Evolutionary conservation across 768 basidiomycete genomes (phyloP).

Genomic region (Chalciporus pseudorubinellus): DNA sequence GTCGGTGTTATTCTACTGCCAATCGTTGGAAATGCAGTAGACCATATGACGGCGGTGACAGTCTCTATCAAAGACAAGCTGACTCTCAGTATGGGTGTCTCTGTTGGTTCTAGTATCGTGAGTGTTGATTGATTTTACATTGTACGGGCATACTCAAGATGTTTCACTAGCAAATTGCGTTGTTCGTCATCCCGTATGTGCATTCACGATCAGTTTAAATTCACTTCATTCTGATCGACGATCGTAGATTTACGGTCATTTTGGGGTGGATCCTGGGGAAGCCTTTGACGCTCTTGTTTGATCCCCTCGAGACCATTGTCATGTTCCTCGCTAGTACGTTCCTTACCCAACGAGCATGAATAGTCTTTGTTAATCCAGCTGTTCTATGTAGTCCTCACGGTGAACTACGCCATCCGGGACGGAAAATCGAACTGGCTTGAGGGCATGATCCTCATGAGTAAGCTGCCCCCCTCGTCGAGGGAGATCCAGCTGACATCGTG

Average conservation of each 20-base stretch:
- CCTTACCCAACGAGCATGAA: neutral
- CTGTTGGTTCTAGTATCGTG: slow-evolving; percentile 86
- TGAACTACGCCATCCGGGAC: slow-evolving; percentile 83
- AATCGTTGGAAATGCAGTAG: slow-evolving; percentile 89
- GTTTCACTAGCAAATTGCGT: slow-evolving; percentile 63
- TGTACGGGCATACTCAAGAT: no score
- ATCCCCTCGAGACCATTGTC: slow-evolving; percentile 71
- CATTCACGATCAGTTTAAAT: neutral
- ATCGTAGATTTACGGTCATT: slow-evolving; percentile 62
- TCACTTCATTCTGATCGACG: slow-evolving; percentile 6
- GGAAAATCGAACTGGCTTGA: slow-evolving; percentile 94
- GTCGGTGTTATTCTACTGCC: slow-evolving; percentile 87
- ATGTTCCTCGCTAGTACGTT: slow-evolving; percentile 22
- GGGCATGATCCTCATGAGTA: slow-evolving; percentile 71
- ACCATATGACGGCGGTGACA: slow-evolving; percentile 89
- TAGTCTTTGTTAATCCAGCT: neutral
- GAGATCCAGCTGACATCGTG: no score
- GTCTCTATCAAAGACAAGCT: slow-evolving; percentile 90
- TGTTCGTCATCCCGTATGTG: slow-evolving; percentile 63
- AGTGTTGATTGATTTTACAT: slow-evolving; percentile 24
- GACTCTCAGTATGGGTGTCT: slow-evolving; percentile 84
- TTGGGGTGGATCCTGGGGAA: slow-evolving; percentile 82
- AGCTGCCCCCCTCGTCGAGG: slow-evolving; percentile 8
- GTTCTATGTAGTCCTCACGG: slow-evolving; percentile 59
- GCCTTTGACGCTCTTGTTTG: slow-evolving; percentile 78